Percentiles rank a stretch among this genome's conserved stretches.
Evolutionary conservation across 176 grass and related monocot species (phyloP).

Genomic region (Bolboschoenus planiculmis): DNA sequence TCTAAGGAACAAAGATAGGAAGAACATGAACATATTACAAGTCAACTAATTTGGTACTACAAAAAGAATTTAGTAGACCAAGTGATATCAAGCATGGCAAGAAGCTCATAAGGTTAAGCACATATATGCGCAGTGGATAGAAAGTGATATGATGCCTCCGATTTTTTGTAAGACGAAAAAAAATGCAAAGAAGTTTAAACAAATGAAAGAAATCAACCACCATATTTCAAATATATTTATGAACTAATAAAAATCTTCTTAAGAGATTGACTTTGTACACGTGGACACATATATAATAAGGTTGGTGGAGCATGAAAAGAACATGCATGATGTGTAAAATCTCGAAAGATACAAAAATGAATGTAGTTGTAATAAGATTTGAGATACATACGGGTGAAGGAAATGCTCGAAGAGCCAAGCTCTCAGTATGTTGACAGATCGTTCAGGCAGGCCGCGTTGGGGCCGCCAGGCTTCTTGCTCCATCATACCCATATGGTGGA

Average conservation of each 20-base stretch:
- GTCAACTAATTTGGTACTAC: too few species aligned
- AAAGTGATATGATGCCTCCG: not conserved
- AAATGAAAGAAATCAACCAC: not conserved
- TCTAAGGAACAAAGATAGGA: not conserved
- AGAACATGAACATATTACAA: not conserved
- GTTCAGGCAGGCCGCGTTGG: slow-evolving; percentile 92
- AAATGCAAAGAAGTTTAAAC: not conserved
- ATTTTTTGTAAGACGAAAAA: not conserved
- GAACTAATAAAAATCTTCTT: not conserved
- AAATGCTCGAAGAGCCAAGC: slow-evolving; percentile 99
- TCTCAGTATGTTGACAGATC: slow-evolving; percentile 72
- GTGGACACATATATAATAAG: not conserved
- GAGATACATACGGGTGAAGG: slow-evolving; percentile 82
- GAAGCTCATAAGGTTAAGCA: not conserved
- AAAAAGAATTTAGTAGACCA: too few species aligned
- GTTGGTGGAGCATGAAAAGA: not conserved
- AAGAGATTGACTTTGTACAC: not conserved
- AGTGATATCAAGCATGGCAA: too few species aligned
- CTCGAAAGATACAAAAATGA: not conserved
- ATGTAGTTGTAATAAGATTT: not conserved
- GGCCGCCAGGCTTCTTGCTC: slow-evolving; percentile 97
- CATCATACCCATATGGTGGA: slow-evolving; percentile 99
- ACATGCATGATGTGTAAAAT: not conserved
- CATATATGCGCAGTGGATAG: not conserved
- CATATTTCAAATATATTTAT: not conserved